Evolutionary conservation across 2,329 filamentous ascomycete genomes (phyloP), one percentile per base, ranked within the genome.

Genomic region (Penicillium sumatraense): DNA sequence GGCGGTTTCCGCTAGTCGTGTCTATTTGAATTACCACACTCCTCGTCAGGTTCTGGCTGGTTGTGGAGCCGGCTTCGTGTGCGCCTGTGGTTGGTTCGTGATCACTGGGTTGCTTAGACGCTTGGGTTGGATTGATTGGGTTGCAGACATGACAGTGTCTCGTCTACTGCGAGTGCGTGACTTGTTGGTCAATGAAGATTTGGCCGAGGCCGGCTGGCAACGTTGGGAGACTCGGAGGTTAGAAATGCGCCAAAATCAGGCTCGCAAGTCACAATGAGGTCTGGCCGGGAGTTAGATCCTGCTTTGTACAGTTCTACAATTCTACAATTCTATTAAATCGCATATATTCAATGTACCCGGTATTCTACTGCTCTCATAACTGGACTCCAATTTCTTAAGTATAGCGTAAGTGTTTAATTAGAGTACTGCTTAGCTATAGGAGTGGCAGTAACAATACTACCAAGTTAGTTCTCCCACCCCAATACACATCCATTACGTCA

Each of bases 1-100:
- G 1, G 78, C 83, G 8, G 91, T 97, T 5, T 90, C 93, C 18
- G 86, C 84, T 74, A 96, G 92, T 68, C 83, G 95, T 51, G 84
- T 96, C 41, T 99, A 99, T 71, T 80, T 99, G 58, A 91, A 88
- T 72, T 99, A 99, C 71, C 95, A 99, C 75, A 97, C 93, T 0
- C 81, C 85, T 33, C 87, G 83, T 68, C 95, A 99, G 78, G 95
- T 99, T 9, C 67, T 91, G n/a, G 90, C 89, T 1, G 95, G 95
- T 2, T 86, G 82, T 62, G 77, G 75, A 9, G 90, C 90, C 1
- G 95, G 95, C 0, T 78, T 83, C 1, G 68, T 84, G 1, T 91
- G 88, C 65, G 93, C 90, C 0, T 67, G 90, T 2, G 81, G 78
- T 1, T 99, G 95, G 95, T 99, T 96, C 68, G 71, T 78, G 1